Conservation (phyloP, 1,284 basidiomycete genomes). For the Puccinia polysora region DNA sequence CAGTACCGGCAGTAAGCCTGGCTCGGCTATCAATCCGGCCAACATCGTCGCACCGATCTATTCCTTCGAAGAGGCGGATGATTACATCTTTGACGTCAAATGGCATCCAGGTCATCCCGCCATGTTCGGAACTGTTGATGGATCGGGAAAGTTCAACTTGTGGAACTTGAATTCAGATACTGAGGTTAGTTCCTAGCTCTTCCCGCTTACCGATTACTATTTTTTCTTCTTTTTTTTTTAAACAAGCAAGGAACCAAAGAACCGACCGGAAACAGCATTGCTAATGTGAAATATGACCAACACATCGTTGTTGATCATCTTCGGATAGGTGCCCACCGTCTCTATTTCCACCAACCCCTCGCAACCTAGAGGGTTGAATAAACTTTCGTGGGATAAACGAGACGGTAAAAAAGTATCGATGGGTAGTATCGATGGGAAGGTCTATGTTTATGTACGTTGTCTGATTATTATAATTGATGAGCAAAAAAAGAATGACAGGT, state of each 20-base stretch:
- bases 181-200: slow-evolving; percentile 83
- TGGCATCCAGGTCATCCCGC: slow-evolving; percentile 97
- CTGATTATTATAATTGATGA: too few relatives aligned
- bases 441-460: slow-evolving; percentile 78
- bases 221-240: not conserved
- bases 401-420: slow-evolving; percentile 76
- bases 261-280: too few relatives aligned
- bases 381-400: slow-evolving; percentile 85
- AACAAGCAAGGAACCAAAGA: too few relatives aligned
- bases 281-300: too few relatives aligned
- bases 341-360: slow-evolving; percentile 63
- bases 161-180: slow-evolving; percentile 94
- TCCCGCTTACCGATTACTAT: not conserved
- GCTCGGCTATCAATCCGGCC: slow-evolving; percentile 47
- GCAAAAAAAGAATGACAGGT: too few relatives aligned
- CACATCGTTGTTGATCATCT: too few relatives aligned
- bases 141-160: slow-evolving; percentile 86
- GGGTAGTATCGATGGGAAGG: slow-evolving; percentile 81
- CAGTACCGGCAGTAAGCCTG: slow-evolving; percentile 19
- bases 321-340: slow-evolving; percentile 67
- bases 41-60: slow-evolving; percentile 67
- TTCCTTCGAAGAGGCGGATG: slow-evolving; percentile 91
- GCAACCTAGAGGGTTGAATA: slow-evolving; percentile 79
- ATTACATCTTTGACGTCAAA: slow-evolving; percentile 97
- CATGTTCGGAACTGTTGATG: slow-evolving; percentile 87